phyloP scores from a whole-genome alignment of 2,329 filamentous ascomycete species.

The Alternaria postmessia region DNA sequence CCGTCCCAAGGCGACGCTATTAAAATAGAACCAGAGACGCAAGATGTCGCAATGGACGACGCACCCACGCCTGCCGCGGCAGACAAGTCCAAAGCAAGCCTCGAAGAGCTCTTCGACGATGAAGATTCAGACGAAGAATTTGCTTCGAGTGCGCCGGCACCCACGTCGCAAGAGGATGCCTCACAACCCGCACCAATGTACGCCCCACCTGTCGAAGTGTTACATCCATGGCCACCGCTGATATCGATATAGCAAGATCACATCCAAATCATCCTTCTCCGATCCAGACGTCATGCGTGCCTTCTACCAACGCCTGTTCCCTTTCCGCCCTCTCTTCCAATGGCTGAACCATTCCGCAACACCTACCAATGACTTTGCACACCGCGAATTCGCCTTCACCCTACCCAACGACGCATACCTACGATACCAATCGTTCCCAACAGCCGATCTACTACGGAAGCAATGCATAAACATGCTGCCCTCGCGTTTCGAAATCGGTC shows the following conservation, averaged over 20 bases:
- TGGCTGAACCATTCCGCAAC: conserved; percentile 95
- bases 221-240: conserved; percentile 20
- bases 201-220: conserved; percentile 12
- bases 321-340: conserved; percentile 93
- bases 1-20: conserved; percentile 52
- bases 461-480: conserved; percentile 89
- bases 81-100: conserved; percentile 47
- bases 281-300: conserved; percentile 88
- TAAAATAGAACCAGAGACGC: conserved; percentile 38
- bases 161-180: conserved; percentile 53
- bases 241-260: conserved; percentile 36
- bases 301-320: conserved; percentile 95
- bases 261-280: conserved; percentile 59
- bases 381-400: conserved; percentile 96
- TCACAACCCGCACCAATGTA: conserved; percentile 53
- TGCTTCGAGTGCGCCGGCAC: conserved; percentile 60
- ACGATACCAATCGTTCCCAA: conserved; percentile 83
- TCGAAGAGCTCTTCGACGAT: conserved; percentile 69
- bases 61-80: conserved; percentile 35
- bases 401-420: conserved; percentile 92
- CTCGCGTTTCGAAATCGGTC: conserved; percentile 96
- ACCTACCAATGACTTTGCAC: conserved; percentile 85
- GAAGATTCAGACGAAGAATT: conserved; percentile 67
- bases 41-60: conserved; percentile 45
- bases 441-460: conserved; percentile 80